Evolutionary conservation across 2,329 filamentous ascomycete genomes (phyloP), one percentile per base, ranked within the genome.

Genomic region (Penicillium sp.): DNA sequence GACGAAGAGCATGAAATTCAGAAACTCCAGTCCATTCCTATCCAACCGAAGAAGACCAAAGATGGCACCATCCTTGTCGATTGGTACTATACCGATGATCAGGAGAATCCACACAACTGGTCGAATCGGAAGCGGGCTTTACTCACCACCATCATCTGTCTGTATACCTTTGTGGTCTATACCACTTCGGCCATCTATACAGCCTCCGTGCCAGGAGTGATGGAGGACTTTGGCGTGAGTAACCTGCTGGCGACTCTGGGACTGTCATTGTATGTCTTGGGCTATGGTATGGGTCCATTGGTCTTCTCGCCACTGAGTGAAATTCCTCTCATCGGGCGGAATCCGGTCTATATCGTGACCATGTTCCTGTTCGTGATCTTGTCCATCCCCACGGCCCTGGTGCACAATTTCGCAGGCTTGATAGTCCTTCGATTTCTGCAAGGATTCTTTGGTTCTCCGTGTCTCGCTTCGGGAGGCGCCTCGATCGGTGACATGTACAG

Each of bases 361-460:
- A 84, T 88, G 70, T 77, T 78, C 49, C 70, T 88, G 27, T 88
- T 87, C 62, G 80, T 85, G 42, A 76, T 87, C 51, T 66, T 88
- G 9, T 80, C 77, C 5, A 76, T 88, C 12, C 83, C 84, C 0
- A 80, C 83, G 0, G 80, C 82, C 0, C 64, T 87, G 0, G 80
- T 80, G 3, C 66, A 77, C 39, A 85, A 82, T 68, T 85, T 82
- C 45, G 69, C 79, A 0, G 82, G 82, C 0, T 72, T 88, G 8
- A 74, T 86, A 57, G 79, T 84, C 2, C 70, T 83, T 3, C 76
- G 83, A 1, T 85, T 85, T 66, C 65, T 85, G 4, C 79, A 81
- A 50, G 83, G 82, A 1, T 83, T 85, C 72, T 83, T 85, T 54
- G 82, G 83, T 7, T 80, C 76, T 6, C 84, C 83, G 0, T 83